These are phyloP conservation scores for Pseudognaphalium luteoalbum DNA, from an alignment of 129 eudicot genomes.

Conservation along the genomic window DNA sequence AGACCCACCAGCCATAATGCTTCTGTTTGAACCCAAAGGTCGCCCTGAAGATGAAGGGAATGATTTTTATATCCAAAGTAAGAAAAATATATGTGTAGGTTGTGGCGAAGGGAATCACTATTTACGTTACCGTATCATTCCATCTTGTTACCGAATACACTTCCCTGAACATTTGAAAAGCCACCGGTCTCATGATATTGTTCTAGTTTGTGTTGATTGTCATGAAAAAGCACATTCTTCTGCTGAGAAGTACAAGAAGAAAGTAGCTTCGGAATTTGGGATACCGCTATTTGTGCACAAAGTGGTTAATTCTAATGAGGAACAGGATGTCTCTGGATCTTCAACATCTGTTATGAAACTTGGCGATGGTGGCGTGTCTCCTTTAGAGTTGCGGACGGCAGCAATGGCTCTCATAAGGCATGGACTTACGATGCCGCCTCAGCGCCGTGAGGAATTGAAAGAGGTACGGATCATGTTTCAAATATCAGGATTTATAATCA, in stretches of 20 bases:
- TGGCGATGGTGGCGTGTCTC: constrained; percentile 82
- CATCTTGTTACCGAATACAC: constrained; percentile 93
- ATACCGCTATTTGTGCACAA: constrained; percentile 78
- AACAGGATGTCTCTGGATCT: constrained; percentile 33
- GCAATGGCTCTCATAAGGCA: constrained; percentile 96
- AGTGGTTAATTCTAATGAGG: constrained; percentile 58
- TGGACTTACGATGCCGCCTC: constrained; percentile 81
- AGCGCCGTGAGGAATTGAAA: constrained; percentile 75
- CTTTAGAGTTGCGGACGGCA: constrained; percentile 81
- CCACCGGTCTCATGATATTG: constrained; percentile 98
- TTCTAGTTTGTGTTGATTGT: constrained; percentile 93
- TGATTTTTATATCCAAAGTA: constrained; percentile 88
- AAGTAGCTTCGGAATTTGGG: constrained; percentile 71
- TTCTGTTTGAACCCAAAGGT: constrained; percentile 95
- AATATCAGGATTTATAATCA: neutral
- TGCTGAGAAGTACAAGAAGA: constrained; percentile 83
- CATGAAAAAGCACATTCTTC: constrained; percentile 97
- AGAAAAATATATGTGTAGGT: constrained; percentile 93
- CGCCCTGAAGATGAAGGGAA: constrained; percentile 98
- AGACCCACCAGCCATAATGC: constrained; percentile 85
- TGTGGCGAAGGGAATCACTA: constrained; percentile 97
- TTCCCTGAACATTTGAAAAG: constrained; percentile 97
- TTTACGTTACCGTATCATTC: constrained; percentile 87
- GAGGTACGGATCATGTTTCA: constrained; percentile 45
- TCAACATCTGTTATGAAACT: constrained; percentile 31